phyloP scores from a whole-genome alignment of 352 stramenopile genomes.

The Globisporangium abappressorium region DNA sequence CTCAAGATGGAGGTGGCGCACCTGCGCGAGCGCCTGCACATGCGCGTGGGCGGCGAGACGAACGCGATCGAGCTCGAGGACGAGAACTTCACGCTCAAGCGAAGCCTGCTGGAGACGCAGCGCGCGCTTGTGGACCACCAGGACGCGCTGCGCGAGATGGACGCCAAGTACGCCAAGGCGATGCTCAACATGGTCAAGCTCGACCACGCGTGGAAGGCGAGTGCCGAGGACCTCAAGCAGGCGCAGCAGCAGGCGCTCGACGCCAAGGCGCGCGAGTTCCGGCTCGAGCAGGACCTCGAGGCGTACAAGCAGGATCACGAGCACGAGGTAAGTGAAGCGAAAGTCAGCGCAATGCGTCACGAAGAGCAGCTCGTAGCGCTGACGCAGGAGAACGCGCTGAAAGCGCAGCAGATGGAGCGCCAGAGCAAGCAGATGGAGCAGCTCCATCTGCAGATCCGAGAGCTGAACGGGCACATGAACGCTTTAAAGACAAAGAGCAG shows the following conservation, averaged over 20 bases:
- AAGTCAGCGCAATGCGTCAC: slow-evolving; percentile 20
- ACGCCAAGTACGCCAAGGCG: slow-evolving; percentile 65
- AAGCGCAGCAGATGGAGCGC: slow-evolving; percentile 26
- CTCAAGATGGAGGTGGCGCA: slow-evolving; percentile 85
- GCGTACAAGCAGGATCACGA: slow-evolving; percentile 8
- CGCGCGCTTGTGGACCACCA: slow-evolving; percentile 36
- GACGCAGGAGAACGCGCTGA: slow-evolving; percentile 9
- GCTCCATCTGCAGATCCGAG: slow-evolving; percentile 19
- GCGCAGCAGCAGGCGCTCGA: slow-evolving; percentile 16
- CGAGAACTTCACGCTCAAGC: slow-evolving; percentile 70
- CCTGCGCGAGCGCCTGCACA: slow-evolving; percentile 56
- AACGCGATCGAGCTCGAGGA: slow-evolving; percentile 74
- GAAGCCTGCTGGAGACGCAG: slow-evolving; percentile 52
- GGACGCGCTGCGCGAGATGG: slow-evolving; percentile 38
- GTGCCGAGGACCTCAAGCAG: slow-evolving; percentile 27
- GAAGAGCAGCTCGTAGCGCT: slow-evolving; percentile 10
- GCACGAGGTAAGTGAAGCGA: slow-evolving; percentile 11
- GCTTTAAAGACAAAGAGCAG: slow-evolving; percentile 20
- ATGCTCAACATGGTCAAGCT: slow-evolving; percentile 66
- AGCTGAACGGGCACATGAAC: slow-evolving; percentile 35
- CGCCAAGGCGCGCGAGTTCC: slow-evolving; percentile 3
- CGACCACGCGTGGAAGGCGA: slow-evolving; percentile 71
- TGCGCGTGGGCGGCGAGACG: slow-evolving; percentile 72
- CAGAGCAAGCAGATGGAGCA: slow-evolving; percentile 23
- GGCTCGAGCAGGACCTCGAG: slow-evolving; percentile 1